Percentiles rank a stretch among this genome's conserved stretches.
phyloP scores from a whole-genome alignment of 306 rosid genomes.

The Fragaria ananassa region DNA sequence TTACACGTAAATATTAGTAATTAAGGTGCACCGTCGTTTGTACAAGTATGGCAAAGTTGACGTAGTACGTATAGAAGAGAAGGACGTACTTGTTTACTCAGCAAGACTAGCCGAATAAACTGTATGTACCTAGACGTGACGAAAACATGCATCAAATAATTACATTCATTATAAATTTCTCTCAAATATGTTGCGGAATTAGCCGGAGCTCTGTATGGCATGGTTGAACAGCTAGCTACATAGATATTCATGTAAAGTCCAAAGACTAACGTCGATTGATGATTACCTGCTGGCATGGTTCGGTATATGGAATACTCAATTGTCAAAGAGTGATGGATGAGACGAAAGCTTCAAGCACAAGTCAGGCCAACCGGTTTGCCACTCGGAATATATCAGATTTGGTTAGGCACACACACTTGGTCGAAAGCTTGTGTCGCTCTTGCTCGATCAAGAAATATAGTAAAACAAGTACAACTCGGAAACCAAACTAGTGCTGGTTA shows the following conservation, averaged over 20 bases:
- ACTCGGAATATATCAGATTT: not conserved
- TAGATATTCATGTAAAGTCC: not conserved
- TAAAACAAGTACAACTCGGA: not conserved
- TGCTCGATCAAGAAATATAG: not conserved
- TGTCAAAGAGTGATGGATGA: slow-evolving; percentile 5
- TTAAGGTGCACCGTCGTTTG: not conserved
- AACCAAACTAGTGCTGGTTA: not conserved
- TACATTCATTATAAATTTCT: no score
- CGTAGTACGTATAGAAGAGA: not conserved
- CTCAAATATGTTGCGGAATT: not conserved
- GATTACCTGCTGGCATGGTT: not conserved
- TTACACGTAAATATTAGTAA: not conserved
- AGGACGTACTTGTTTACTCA: not conserved
- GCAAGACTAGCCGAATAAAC: not conserved
- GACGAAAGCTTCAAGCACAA: slow-evolving; percentile 2
- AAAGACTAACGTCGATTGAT: not conserved
- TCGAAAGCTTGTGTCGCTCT: slow-evolving; percentile 11
- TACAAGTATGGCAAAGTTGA: not conserved
- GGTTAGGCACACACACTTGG: not conserved
- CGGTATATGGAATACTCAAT: slow-evolving; percentile 1
- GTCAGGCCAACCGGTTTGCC: slow-evolving; percentile 18
- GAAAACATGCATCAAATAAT: not conserved
- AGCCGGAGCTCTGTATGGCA: not conserved
- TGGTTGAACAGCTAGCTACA: not conserved
- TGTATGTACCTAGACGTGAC: not conserved